Evolutionary conservation across 2,329 filamentous ascomycete genomes (phyloP).

Genomic region (Stenocarpella maydis): DNA sequence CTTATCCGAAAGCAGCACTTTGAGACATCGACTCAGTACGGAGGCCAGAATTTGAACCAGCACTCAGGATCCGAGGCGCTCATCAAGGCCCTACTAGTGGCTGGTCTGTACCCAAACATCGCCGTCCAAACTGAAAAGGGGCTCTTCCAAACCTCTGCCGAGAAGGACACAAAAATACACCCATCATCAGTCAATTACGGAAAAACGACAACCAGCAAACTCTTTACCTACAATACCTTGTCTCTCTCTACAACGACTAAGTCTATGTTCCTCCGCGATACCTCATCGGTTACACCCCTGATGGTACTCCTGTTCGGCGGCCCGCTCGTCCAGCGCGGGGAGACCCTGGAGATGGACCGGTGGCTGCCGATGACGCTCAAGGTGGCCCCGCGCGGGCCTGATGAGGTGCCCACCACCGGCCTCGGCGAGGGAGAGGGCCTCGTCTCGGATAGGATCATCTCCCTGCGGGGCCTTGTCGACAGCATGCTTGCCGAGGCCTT

Average conservation of each 20-base stretch:
- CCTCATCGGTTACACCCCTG: background rate
- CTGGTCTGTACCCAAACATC: slow-evolving; percentile 55
- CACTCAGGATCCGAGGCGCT: slow-evolving; percentile 53
- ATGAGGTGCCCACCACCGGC: too few species aligned
- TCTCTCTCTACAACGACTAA: background rate
- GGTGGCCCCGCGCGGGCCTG: too few species aligned
- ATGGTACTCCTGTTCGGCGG: slow-evolving; percentile 23
- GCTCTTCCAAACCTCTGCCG: slow-evolving; percentile 1
- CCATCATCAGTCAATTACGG: slow-evolving; percentile 13
- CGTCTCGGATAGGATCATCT: too few species aligned
- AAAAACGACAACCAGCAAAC: accelerated
- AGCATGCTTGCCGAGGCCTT: slow-evolving; percentile 22
- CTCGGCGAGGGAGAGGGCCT: too few species aligned
- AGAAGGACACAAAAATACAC: slow-evolving; percentile 1
- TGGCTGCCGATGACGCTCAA: slow-evolving; percentile 28
- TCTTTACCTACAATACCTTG: slow-evolving; percentile 14
- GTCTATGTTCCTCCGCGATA: slow-evolving; percentile 15
- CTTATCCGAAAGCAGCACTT: slow-evolving; percentile 40
- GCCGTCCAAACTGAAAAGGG: slow-evolving; percentile 37
- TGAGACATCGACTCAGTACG: slow-evolving; percentile 38
- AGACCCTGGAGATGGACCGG: slow-evolving; percentile 5
- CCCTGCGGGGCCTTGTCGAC: slow-evolving; percentile 15
- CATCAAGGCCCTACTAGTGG: slow-evolving; percentile 55
- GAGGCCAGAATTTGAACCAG: slow-evolving; percentile 49
- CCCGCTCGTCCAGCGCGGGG: background rate